Base-by-base conservation (phyloP, 2,329 filamentous ascomycete genomes). In the Venturiaceae sp. region DNA sequence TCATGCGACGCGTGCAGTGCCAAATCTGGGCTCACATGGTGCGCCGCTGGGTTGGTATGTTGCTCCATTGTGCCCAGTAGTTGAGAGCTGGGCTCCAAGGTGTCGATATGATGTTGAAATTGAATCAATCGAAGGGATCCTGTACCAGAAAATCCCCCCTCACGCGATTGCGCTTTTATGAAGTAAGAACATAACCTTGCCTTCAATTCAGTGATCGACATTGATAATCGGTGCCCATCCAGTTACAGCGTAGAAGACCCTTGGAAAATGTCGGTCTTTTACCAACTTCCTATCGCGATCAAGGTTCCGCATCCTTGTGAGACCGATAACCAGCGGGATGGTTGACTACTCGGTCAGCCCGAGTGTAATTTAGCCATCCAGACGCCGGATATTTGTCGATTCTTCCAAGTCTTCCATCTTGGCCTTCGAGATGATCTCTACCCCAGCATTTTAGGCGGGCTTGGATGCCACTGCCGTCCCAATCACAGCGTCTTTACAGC, bases 1-100 rank as follows among this genome's bases (percentile, higher is more conserved):
- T 74, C 71, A 44, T 63, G 65, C 11, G 66, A 62, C 58, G 69
- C 63, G 59, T 73, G 67, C 36, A 73, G 69, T 13, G 70, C 71
- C 36, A 70, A 71, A 63, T 73, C 71, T 28, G 63, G 57, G 60
- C 71, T 73, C 30, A 50, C 23, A 50, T 50, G 44, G 5, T 50
- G 44, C 5, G 23, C 26, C 3, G 44, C 26, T n/a, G 44, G 44
- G 14, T 23, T 30, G 7, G 44, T 30, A 16, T 50, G 44, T 30
- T 50, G 44, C 26, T 30, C 44, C 44, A 50, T 50, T 28, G 44
- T 50, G 26, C 44, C 44, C 23, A 30, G 44, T 13, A n/a, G 8
- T 1, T 50, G 44, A 16, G 30, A 50, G 23, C 26, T 30, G 44
- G 44, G 44, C 44, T 50, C 14, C 23, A 26, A 50, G 44, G 21